These are phyloP conservation scores for Fusarium anguioides DNA, from an alignment of 2,329 filamentous ascomycete genomes.

Conservation along the genomic window DNA sequence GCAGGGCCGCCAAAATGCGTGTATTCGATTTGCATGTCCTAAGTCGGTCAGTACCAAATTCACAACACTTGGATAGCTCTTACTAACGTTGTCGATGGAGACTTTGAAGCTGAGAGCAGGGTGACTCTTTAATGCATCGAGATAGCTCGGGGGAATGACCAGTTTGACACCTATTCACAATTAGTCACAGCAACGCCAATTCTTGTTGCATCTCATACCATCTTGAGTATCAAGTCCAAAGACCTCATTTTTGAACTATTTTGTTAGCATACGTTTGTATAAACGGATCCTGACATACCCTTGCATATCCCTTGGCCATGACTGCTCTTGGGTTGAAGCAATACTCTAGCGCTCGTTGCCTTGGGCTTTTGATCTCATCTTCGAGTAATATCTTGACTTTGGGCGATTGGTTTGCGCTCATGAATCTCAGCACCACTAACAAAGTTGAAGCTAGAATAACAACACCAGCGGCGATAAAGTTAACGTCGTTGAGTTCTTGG, in stretches of 20 bases:
- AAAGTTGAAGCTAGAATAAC: accelerated
- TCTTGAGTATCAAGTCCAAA: slow-evolving; percentile 21
- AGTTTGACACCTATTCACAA: neutral
- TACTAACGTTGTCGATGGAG: slow-evolving; percentile 11
- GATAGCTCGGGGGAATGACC: neutral
- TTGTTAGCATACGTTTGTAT: accelerated
- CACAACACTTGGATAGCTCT: accelerated
- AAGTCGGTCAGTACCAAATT: accelerated
- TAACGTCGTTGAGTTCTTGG: neutral
- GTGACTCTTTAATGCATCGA: slow-evolving; percentile 14
- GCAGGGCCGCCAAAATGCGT: slow-evolving; percentile 20
- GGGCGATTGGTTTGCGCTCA: accelerated
- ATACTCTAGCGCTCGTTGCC: slow-evolving; percentile 13
- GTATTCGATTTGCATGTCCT: slow-evolving; percentile 30
- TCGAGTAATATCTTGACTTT: slow-evolving; percentile 1
- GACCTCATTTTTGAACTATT: slow-evolving; percentile 21
- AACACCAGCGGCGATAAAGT: accelerated
- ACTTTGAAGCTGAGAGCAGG: slow-evolving; percentile 19
- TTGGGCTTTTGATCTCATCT: slow-evolving; percentile 13
- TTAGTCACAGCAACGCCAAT: accelerated
- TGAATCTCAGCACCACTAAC: accelerated
- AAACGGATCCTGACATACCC: accelerated
- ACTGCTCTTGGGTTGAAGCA: slow-evolving; percentile 17
- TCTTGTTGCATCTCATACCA: neutral
- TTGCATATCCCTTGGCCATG: slow-evolving; percentile 10